A percentile compares a stretch with the other conserved stretches of the same genome.
Evolutionary conservation across 2,329 filamentous ascomycete species (phyloP).

Genomic region (Nectriaceae sp.): DNA sequence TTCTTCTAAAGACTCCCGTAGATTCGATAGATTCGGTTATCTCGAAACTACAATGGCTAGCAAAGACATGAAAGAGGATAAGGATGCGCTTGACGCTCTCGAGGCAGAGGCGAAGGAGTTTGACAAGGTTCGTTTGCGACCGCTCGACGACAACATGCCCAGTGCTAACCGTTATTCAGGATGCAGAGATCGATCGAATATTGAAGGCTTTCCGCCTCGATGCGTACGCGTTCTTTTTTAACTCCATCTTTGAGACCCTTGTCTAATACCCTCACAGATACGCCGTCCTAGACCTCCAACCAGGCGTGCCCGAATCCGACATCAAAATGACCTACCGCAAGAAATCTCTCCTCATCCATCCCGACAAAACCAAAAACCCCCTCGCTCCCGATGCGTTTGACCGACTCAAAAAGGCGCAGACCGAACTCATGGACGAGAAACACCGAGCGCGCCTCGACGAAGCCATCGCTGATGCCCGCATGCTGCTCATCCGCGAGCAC

Average conservation of each 20-base stretch:
- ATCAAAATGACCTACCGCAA: conserved; percentile 94
- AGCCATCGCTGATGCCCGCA: conserved; percentile 92
- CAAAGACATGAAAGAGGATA: conserved; percentile 54
- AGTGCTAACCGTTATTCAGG: conserved; percentile 51
- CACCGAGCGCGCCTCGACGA: conserved; percentile 85
- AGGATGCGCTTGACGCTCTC: conserved; percentile 77
- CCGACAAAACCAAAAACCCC: conserved; percentile 93
- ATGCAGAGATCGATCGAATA: conserved; percentile 94
- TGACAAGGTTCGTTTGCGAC: conserved; percentile 65
- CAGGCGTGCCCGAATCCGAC: conserved; percentile 91
- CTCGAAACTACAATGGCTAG: conserved; percentile 35
- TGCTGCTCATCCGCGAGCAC: conserved; percentile 90
- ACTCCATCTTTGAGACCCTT: not conserved
- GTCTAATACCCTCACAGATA: conserved; percentile 58
- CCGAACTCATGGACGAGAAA: conserved; percentile 91
- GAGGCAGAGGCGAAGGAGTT: conserved; percentile 88
- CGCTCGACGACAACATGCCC: conserved; percentile 17
- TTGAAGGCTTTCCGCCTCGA: conserved; percentile 81
- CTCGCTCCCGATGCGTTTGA: conserved; percentile 94
- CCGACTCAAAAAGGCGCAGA: conserved; percentile 92
- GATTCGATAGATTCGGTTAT: not conserved
- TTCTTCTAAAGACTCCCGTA: not conserved
- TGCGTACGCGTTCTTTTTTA: conserved; percentile 43
- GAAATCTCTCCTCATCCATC: conserved; percentile 98
- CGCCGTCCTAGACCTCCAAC: conserved; percentile 91